These are phyloP conservation scores for Malassezia yamatoensis DNA, from an alignment of 1,284 basidiomycete genomes.

Conservation along the genomic window DNA sequence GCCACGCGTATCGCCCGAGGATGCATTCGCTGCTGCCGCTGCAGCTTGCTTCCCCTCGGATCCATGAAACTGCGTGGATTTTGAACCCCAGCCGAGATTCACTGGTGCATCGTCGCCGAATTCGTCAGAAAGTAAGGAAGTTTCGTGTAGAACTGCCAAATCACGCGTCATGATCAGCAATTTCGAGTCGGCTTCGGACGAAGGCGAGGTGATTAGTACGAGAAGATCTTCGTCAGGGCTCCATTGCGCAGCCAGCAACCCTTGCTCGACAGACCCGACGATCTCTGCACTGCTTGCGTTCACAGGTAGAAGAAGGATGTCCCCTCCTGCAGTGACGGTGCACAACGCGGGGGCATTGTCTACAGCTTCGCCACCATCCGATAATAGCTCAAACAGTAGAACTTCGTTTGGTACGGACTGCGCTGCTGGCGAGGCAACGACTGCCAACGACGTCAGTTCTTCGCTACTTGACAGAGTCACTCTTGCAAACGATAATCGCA, in stretches of 20 bases:
- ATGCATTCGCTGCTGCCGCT: constrained; percentile 52
- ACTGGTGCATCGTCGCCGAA: constrained; percentile 86
- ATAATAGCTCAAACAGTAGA: constrained; percentile 28
- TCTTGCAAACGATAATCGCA: constrained; percentile 4
- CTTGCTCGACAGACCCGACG: constrained; percentile 68
- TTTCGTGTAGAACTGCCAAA: constrained; percentile 78
- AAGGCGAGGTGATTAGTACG: constrained; percentile 52
- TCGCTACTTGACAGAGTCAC: not conserved
- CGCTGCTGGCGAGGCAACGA: not conserved
- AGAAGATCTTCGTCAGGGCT: constrained; percentile 80
- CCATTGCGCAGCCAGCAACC: constrained; percentile 74
- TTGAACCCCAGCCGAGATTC: constrained; percentile 95
- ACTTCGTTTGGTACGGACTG: constrained; percentile 12
- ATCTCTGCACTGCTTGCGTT: constrained; percentile 21
- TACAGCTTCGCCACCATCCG: constrained; percentile 35
- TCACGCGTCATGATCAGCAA: constrained; percentile 77
- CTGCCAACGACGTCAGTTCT: constrained; percentile 7
- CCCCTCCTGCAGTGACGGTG: constrained; percentile 35
- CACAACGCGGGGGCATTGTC: constrained; percentile 31
- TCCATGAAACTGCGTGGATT: constrained; percentile 94
- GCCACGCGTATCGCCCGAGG: constrained; percentile 26
- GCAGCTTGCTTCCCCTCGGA: constrained; percentile 82
- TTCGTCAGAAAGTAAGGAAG: constrained; percentile 60
- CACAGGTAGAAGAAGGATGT: constrained; percentile 32
- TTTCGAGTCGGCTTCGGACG: constrained; percentile 52